Conservation (phyloP, 2,329 filamentous ascomycete species). For the Diatrype stigma region DNA sequence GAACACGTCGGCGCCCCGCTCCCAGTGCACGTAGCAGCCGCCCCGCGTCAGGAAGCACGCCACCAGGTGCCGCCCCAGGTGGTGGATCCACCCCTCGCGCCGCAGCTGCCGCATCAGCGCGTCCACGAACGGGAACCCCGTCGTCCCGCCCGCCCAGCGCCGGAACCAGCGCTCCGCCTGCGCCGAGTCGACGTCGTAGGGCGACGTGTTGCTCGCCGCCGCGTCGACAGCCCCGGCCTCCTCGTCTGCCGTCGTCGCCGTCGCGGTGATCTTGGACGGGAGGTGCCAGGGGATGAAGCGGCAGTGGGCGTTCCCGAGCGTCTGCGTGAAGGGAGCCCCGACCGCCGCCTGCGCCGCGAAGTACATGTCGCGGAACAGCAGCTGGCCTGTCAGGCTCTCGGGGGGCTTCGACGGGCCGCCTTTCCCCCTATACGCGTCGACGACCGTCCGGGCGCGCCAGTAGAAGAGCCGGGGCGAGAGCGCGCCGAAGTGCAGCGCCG, state of each 20-base stretch:
- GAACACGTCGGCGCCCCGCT: conserved; percentile 73
- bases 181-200: conserved; percentile 59
- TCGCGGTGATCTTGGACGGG: conserved; percentile 39
- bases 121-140: conserved; percentile 78
- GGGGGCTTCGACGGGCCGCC: conserved; percentile 56
- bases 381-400: conserved; percentile 66
- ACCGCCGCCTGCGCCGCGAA: conserved; percentile 70
- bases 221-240: conserved; percentile 43
- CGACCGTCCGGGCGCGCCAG: conserved; percentile 62
- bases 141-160: conserved; percentile 65
- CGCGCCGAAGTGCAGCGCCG: conserved; percentile 70
- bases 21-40: conserved; percentile 76
- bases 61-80: conserved; percentile 71
- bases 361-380: conserved; percentile 80
- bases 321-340: conserved; percentile 60
- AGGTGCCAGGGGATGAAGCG: conserved; percentile 80
- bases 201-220: conserved; percentile 9
- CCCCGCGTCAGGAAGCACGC: conserved; percentile 78
- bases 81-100: conserved; percentile 74
- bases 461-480: conserved; percentile 69
- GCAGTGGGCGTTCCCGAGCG: conserved; percentile 59
- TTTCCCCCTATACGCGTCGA: conserved; percentile 48
- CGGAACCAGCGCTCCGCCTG: conserved; percentile 62
- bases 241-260: conserved; percentile 37
- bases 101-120: conserved; percentile 72